Conservation (phyloP, 495 filamentous ascomycete species). For the Aspergillus ellipticus region DNA sequence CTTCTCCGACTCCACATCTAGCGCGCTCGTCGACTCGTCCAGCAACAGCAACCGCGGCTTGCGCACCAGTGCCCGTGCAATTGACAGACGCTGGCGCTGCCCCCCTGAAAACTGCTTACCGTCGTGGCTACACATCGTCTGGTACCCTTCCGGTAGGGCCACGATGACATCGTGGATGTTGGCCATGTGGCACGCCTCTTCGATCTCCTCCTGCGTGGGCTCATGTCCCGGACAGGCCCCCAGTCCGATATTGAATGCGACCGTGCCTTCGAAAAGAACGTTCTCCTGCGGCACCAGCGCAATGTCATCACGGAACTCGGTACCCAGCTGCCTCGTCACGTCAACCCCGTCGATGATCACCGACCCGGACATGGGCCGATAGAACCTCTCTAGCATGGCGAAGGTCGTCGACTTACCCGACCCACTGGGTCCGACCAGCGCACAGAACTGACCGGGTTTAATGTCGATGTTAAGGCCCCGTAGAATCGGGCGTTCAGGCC, state of each 20-base stretch:
- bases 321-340: slow-evolving; percentile 32
- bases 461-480: slow-evolving; percentile 51
- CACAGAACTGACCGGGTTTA: slow-evolving; percentile 53
- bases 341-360: slow-evolving; percentile 41
- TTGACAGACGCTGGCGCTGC: slow-evolving; percentile 72
- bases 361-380: slow-evolving; percentile 41
- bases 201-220: slow-evolving; percentile 47
- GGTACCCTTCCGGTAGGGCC: slow-evolving; percentile 56
- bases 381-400: slow-evolving; percentile 52
- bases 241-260: slow-evolving; percentile 51
- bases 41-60: slow-evolving; percentile 66
- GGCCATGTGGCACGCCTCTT: slow-evolving; percentile 52
- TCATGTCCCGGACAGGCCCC: slow-evolving; percentile 44
- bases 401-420: slow-evolving; percentile 61
- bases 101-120: slow-evolving; percentile 65
- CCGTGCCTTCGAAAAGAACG: slow-evolving; percentile 49
- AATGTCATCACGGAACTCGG: slow-evolving; percentile 46
- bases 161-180: slow-evolving; percentile 57
- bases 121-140: slow-evolving; percentile 60
- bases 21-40: slow-evolving; percentile 71
- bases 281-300: slow-evolving; percentile 53
- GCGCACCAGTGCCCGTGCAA: slow-evolving; percentile 70
- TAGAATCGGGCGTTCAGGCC: slow-evolving; percentile 51
- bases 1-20: slow-evolving; percentile 70
- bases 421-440: slow-evolving; percentile 57